These are phyloP conservation scores for Ambispora gerdemannii DNA, from an alignment of 192 early-diverging fungal species.

Conservation along the genomic window DNA sequence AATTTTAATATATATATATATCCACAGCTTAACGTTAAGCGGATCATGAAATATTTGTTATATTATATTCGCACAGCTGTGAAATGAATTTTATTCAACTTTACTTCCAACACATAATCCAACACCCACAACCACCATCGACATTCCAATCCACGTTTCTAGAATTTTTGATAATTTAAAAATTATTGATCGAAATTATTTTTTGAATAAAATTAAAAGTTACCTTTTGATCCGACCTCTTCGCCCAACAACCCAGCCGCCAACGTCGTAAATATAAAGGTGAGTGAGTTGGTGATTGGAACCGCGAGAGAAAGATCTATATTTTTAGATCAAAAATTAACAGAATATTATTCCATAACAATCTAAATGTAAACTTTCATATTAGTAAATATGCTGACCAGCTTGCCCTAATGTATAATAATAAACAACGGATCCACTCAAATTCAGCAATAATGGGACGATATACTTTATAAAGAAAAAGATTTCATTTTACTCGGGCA, in stretches of 20 bases:
- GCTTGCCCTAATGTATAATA: constrained; percentile 86
- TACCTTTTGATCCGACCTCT: constrained; percentile 60
- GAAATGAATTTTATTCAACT: too few relatives aligned
- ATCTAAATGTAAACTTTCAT: not conserved
- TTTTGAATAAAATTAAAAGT: constrained; percentile 14
- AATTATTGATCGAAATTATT: not conserved
- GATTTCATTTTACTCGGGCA: too few relatives aligned
- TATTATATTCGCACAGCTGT: too few relatives aligned
- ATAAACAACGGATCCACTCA: constrained; percentile 88
- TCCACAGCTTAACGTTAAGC: too few relatives aligned
- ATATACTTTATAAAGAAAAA: constrained; percentile 56
- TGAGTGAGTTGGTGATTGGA: constrained; percentile 88
- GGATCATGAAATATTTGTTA: too few relatives aligned
- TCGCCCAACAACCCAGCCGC: constrained; percentile 82
- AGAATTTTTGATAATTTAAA: constrained; percentile 5
- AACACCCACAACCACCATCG: constrained; percentile 64
- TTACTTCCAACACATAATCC: constrained; percentile 62
- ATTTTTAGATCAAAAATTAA: not conserved
- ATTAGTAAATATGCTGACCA: constrained; percentile 35
- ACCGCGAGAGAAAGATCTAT: constrained; percentile 88
- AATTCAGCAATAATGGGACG: constrained; percentile 80
- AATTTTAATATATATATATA: too few relatives aligned
- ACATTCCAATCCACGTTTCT: constrained; percentile 67
- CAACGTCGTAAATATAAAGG: constrained; percentile 81
- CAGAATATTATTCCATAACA: not conserved